Base-by-base conservation (phyloP, 2,329 filamentous ascomycete genomes). In the Cladosporium cucumerinum region DNA sequence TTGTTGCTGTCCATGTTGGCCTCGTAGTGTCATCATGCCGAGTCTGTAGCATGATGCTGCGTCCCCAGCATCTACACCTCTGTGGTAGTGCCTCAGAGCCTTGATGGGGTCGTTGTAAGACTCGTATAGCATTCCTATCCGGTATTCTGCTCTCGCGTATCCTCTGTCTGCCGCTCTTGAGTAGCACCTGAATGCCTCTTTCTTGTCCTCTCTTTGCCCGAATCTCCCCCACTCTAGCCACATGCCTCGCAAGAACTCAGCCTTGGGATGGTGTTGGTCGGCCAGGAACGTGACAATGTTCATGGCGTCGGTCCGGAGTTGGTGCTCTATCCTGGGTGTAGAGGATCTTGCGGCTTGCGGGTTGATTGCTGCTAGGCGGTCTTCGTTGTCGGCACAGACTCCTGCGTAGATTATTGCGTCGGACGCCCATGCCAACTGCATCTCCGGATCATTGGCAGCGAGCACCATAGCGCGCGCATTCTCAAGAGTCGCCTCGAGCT, bases 161-260 rank as follows among this genome's bases (percentile, higher is more conserved):
- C 92, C 92, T 71, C 91, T 88, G 71, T 93, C 90, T 32, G 92
- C 90, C n/a, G 95, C 91, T 72, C 89, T 85, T 67, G 88, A 87
- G 79, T 98, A 99, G 72, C 90, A 91, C 67, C 88, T 81, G 76
- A 96, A 98, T 8, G 95, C 94, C 79, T 97, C 94, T 73, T 94
- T 93, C 81, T 96, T 97, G 81, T 99, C 95, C 66, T 93, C 84
- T 30, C 93, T 87, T 77, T 89, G 88, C 46, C 92, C 93, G 75
- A 97, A 98, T 75, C 97, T 96, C 71, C 95, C 95, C 82, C 98
- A 99, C 76, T 99, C 95, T 59, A 96, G 84, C 95, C 95, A 99
- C 85, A 96, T 97, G 66, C 93, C 92, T 72, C 88, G 88, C 82
- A 98, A 92, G 76, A 98, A 99, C 70, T 96, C 87, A 26, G 95